phyloP scores from a whole-genome alignment of 805 yeast genomes.

The Brettanomyces custersianus region DNA sequence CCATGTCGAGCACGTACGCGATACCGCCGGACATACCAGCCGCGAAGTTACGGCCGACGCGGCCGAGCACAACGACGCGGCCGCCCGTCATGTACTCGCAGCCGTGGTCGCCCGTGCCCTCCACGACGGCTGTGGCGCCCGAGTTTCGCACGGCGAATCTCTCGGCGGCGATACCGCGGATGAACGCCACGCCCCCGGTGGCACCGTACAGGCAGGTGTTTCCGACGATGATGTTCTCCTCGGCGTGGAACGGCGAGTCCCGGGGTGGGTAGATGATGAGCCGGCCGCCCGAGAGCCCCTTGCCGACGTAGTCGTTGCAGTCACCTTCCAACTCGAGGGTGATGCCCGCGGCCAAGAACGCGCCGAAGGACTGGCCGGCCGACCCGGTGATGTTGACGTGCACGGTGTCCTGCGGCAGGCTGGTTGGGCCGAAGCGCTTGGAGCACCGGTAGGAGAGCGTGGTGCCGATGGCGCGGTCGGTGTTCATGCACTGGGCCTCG shows the following conservation, averaged over 20 bases:
- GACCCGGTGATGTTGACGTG: conserved; percentile 87
- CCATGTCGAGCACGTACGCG: conserved; percentile 91
- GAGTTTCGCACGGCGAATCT: conserved; percentile 98
- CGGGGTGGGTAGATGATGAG: conserved; percentile 87
- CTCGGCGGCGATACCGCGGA: conserved; percentile 97
- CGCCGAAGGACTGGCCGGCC: conserved; percentile 99
- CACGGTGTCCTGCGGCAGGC: conserved; percentile 92
- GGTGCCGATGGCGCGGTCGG: conserved; percentile 94
- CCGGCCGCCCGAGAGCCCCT: conserved; percentile 95
- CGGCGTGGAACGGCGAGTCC: conserved; percentile 77
- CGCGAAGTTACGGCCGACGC: conserved; percentile 87
- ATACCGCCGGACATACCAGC: conserved; percentile 99
- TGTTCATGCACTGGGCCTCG: conserved; percentile 87
- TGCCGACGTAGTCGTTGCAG: conserved; percentile 96
- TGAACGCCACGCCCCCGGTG: conserved; percentile 87
- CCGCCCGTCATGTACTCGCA: conserved; percentile 99
- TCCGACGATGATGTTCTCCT: conserved; percentile 93
- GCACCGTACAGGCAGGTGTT: conserved; percentile 98
- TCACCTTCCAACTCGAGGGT: conserved; percentile 95
- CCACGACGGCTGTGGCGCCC: conserved; percentile 95
- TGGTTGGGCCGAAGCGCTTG: conserved; percentile 85
- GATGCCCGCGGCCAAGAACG: conserved; percentile 91
- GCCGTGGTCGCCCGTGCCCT: conserved; percentile 97
- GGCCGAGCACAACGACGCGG: conserved; percentile 85
- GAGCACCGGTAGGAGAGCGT: conserved; percentile 91